These are phyloP conservation scores for Colletotrichum echinochloae DNA, from an alignment of 2,329 filamentous ascomycete genomes.

Conservation along the genomic window DNA sequence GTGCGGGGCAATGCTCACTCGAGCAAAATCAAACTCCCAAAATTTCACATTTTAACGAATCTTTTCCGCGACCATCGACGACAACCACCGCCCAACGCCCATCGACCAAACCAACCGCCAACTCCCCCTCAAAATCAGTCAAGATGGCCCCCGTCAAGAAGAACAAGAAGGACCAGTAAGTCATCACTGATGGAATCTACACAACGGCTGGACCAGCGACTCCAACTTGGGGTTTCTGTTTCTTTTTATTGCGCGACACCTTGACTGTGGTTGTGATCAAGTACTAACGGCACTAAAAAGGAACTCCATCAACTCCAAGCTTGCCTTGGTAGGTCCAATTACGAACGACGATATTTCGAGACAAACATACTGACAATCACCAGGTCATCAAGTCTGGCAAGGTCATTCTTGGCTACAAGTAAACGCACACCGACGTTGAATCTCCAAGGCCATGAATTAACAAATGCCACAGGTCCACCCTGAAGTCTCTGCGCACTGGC, in stretches of 20 bases:
- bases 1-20: background rate
- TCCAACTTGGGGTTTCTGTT: background rate
- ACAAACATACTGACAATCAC: slow-evolving; percentile 60
- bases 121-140: slow-evolving; percentile 52
- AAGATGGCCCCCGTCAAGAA: slow-evolving; percentile 80
- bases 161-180: slow-evolving; percentile 80
- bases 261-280: background rate
- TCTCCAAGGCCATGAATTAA: background rate
- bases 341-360: background rate
- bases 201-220: too few species aligned
- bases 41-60: background rate
- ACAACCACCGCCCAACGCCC: slow-evolving; percentile 37
- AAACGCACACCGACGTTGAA: slow-evolving; percentile 43
- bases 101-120: slow-evolving; percentile 47
- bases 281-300: background rate
- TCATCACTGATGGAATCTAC: background rate
- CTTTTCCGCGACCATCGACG: slow-evolving; percentile 12
- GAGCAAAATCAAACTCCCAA: slow-evolving; percentile 18
- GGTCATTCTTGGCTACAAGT: slow-evolving; percentile 90
- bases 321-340: background rate
- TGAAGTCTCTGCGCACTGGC: slow-evolving; percentile 91
- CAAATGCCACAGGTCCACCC: slow-evolving; percentile 49
- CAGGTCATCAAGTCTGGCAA: slow-evolving; percentile 76
- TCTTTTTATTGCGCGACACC: background rate
- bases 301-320: slow-evolving; percentile 67